Percentiles rank a stretch among this genome's conserved stretches.
Conservation (phyloP, 371 early-diverging fungal species). For the Homolaphlyctis polyrhiza region DNA sequence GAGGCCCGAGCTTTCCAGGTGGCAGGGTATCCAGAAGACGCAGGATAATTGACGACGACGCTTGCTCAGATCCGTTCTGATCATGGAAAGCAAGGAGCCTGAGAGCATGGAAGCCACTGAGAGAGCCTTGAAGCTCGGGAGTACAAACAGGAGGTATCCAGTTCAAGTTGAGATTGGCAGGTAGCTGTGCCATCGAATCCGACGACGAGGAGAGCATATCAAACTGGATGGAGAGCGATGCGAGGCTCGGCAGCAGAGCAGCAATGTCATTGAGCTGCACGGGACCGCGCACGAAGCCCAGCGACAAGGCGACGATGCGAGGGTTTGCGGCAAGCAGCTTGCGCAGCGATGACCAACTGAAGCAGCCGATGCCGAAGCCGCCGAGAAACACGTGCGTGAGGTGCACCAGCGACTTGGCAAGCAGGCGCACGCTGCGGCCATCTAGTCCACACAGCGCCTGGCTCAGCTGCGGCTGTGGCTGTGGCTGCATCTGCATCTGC, state of each 20-base stretch:
- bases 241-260: neutral
- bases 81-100: neutral
- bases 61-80: neutral
- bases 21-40: conserved; percentile 1
- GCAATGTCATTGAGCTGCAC: neutral
- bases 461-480: too few species aligned
- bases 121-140: neutral
- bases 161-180: neutral
- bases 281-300: neutral
- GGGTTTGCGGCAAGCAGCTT: neutral
- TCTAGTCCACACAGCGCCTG: conserved; percentile 1
- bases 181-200: neutral
- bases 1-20: neutral
- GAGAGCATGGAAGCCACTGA: neutral
- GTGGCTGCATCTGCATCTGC: neutral
- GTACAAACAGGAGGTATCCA: neutral
- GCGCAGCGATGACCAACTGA: neutral
- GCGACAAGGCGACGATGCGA: neutral
- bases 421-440: neutral
- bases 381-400: conserved; percentile 3
- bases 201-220: neutral
- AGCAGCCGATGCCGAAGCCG: conserved; percentile 1
- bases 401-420: neutral
- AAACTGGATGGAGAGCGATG: neutral
- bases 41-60: neutral